Conservation (phyloP, 169 alveolate species). For the Cryptosporidium baileyi region DNA sequence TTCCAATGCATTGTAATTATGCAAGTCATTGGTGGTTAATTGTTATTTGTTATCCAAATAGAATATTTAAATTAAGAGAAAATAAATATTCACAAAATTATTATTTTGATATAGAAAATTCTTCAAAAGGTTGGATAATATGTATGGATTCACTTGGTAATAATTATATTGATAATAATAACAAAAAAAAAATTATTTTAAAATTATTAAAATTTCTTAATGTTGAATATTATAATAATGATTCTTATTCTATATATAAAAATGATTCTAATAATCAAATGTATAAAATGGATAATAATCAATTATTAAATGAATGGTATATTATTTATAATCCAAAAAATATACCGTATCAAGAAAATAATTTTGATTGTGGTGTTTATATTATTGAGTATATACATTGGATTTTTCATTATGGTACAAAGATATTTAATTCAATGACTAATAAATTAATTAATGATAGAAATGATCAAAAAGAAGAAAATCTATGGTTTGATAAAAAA, state of each 20-base stretch:
- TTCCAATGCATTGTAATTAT: constrained; percentile 54
- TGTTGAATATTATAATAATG: constrained; percentile 19
- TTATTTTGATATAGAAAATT: neutral
- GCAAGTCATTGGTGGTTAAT: constrained; percentile 47
- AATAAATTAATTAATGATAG: too few species aligned
- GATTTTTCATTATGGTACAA: constrained; percentile 41
- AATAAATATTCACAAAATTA: neutral
- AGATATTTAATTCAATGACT: constrained; percentile 22
- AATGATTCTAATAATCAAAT: neutral
- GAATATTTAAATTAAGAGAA: neutral
- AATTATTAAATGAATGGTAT: constrained; percentile 18
- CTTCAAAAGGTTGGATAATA: constrained; percentile 47
- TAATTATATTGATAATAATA: neutral
- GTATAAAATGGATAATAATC: neutral
- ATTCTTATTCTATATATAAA: neutral
- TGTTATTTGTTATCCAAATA: constrained; percentile 41
- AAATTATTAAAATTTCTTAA: constrained; percentile 27
- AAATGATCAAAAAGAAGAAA: too few species aligned
- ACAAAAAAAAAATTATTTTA: neutral
- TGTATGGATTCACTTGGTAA: constrained; percentile 62
- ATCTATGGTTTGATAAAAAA: neutral
- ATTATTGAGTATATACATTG: constrained; percentile 38
- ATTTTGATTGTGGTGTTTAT: constrained; percentile 58
- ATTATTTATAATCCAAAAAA: constrained; percentile 32
- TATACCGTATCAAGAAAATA: constrained; percentile 50